A percentile compares a stretch with the other conserved stretches of the same genome.
These are phyloP conservation scores for Arthrobotrys sphaeroides DNA, from an alignment of 2,329 filamentous ascomycete species.

Conservation along the genomic window DNA sequence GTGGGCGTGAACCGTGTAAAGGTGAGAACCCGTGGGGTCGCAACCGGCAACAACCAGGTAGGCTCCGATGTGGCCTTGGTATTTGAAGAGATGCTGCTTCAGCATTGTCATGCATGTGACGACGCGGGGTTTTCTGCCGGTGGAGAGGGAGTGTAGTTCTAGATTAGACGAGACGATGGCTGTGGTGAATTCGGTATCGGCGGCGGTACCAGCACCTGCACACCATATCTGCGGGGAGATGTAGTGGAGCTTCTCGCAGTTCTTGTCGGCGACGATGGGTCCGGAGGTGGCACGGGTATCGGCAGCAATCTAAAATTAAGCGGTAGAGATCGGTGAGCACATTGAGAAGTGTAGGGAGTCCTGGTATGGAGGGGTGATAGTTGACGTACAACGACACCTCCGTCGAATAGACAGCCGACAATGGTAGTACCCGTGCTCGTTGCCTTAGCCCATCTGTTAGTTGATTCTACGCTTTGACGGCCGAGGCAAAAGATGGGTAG, in stretches of 20 bases:
- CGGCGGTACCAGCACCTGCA: constrained; percentile 91
- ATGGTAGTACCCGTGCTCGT: constrained; percentile 99
- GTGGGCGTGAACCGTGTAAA: constrained; percentile 98
- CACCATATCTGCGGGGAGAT: constrained; percentile 99
- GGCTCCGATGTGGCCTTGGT: constrained; percentile 97
- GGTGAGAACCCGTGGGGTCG: constrained; percentile 91
- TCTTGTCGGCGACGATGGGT: constrained; percentile 99
- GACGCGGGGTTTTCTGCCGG: constrained; percentile 93
- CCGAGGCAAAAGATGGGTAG: no score
- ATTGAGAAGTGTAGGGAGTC: neutral
- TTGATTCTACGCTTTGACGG: neutral
- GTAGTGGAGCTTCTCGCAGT: constrained; percentile 99
- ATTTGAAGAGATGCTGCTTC: constrained; percentile 98
- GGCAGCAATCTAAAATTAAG: constrained; percentile 81
- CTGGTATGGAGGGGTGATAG: neutral
- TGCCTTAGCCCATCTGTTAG: constrained; percentile 63
- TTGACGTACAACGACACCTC: constrained; percentile 84
- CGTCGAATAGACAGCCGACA: constrained; percentile 95
- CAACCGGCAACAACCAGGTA: constrained; percentile 97
- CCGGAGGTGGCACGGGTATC: constrained; percentile 97
- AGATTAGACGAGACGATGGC: constrained; percentile 98
- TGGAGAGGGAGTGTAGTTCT: constrained; percentile 95
- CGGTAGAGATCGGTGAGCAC: constrained; percentile 54
- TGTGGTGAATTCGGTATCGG: constrained; percentile 94
- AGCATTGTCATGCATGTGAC: constrained; percentile 99